Base-by-base conservation (phyloP, 1,284 basidiomycete species). In the Chondrostereum purpureum region DNA sequence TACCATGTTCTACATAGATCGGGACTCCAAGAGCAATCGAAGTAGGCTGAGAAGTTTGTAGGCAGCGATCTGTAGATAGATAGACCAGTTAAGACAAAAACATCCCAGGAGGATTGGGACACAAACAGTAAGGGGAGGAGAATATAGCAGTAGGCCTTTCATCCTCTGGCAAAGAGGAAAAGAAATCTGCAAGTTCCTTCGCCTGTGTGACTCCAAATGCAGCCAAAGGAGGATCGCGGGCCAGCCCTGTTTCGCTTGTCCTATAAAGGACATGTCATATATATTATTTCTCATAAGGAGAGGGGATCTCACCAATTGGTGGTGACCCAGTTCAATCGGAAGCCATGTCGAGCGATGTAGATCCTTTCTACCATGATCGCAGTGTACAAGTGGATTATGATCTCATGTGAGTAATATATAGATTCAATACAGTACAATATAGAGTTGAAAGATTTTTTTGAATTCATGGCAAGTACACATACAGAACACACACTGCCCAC, bases 71-170 rank as follows among this genome's bases (percentile, higher is more conserved):
- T 86, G 59, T 46, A 6, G 18, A 34, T 14, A 11, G 43, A 40
- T 44, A n/a, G 16, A 39, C 43, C 20, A 16, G 24, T 17, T 34
- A 44, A 17, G 43, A 34, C 18, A n/a, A 27, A 35, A 22, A 11
- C 21, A 10, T 36, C 19, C 20, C 24, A 23, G 35, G 17, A n/a
- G 22, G 3, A 20, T 16, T 22, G 13, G 12, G 14, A 33, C 14
- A 4, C 79, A 62, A 51, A 88, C 87, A 88, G 56, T 80, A 90
- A 13, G 85, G 85, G 14, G 87, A 89, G 3, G 83, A 87, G 58
- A 87, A 80, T 49, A 92, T 83, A 2, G 77, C 78, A 10, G 86
- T 88, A 0, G 89, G 90, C 13, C 77, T 71, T 46, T 87, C 72
- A 5, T 80, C 70, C 42, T 72, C 70, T 11, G 88, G 85, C 12